Evolutionary conservation across 805 yeast species (phyloP).

Genomic region (Candida pseudofarinosa): DNA sequence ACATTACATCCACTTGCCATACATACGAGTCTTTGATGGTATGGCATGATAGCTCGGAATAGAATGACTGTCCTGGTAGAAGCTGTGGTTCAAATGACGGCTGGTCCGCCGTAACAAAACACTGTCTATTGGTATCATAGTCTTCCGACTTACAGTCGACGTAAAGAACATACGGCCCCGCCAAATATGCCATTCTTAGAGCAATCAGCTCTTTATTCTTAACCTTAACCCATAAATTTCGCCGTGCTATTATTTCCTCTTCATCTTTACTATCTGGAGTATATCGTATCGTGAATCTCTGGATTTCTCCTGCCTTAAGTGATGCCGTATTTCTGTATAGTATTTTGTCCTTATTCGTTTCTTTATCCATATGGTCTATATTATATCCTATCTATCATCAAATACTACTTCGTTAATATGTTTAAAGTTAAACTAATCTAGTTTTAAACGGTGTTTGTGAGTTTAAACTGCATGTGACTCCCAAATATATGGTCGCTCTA

Average conservation of each 20-base stretch:
- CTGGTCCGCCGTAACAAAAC: constrained; percentile 71
- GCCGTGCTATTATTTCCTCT: constrained; percentile 6
- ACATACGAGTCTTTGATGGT: constrained; percentile 53
- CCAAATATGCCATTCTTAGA: constrained; percentile 74
- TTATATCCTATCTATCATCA: not conserved
- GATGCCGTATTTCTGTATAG: constrained; percentile 37
- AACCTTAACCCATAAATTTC: constrained; percentile 49
- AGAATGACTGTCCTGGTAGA: constrained; percentile 61
- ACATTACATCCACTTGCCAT: constrained; percentile 79
- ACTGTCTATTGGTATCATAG: constrained; percentile 49
- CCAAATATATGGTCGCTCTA: too few relatives aligned
- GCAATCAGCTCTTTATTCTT: constrained; percentile 70
- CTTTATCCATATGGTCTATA: not conserved
- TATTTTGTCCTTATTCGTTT: constrained; percentile 11
- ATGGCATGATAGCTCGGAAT: constrained; percentile 61
- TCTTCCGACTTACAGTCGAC: constrained; percentile 72
- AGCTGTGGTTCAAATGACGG: constrained; percentile 72
- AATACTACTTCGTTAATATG: too few relatives aligned
- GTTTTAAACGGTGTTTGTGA: not conserved
- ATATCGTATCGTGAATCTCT: constrained; percentile 52
- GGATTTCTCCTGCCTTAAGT: constrained; percentile 57
- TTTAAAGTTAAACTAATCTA: too few relatives aligned
- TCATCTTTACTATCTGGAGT: constrained; percentile 24
- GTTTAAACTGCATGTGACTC: not conserved
- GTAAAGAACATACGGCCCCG: constrained; percentile 86